Evolutionary conservation across 208 protist genomes (phyloP), one percentile per base, ranked within the genome.

Genomic region (Crithidia acanthocephali): DNA sequence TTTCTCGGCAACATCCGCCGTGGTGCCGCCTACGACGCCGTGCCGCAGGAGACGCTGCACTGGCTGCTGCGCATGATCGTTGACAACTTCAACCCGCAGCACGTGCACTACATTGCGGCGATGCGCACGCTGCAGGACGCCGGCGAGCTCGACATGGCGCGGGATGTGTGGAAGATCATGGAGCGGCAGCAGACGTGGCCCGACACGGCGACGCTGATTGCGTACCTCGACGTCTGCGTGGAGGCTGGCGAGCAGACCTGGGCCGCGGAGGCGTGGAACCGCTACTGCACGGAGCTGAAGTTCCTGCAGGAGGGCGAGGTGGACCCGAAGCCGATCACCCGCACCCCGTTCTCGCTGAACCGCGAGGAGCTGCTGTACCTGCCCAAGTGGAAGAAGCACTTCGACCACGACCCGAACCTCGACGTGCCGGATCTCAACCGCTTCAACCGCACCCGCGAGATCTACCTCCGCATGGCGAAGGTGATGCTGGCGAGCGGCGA

Each of bases 301-400:
- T 97, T 97, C 69, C 70, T 97, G 18, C 45, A 83, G 59, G 32
- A 66, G 18, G 91, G 90, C 25, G 93, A 97, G 68, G 85, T 88
- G 22, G 93, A 97, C 66, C 93, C 93, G 22, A 97, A 97, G 77
- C 93, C 93, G 20, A 76, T 97, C 61, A 87, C 91, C 22, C 89
- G 93, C 68, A 84, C 85, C 16, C 91, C 90, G 7, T 95, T 96
- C 79, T 90, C 87, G 28, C 83, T 97, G 47, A 96, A 80, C 6
- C 75, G 93, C 20, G 89, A 97, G 48, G 91, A 97, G 66, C 76
- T 96, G 65, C 75, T 96, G 35, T 94, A 95, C 60, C 81, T 97
- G 27, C 93, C 93, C 5, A 96, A 95, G 77, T 97, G 93, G 93
- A 97, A 97, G 77, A 97, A 97, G 72, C 93, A 96, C 76, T 97